Conservation (phyloP, 2,329 filamentous ascomycete species). For the Penicillium sp. region DNA sequence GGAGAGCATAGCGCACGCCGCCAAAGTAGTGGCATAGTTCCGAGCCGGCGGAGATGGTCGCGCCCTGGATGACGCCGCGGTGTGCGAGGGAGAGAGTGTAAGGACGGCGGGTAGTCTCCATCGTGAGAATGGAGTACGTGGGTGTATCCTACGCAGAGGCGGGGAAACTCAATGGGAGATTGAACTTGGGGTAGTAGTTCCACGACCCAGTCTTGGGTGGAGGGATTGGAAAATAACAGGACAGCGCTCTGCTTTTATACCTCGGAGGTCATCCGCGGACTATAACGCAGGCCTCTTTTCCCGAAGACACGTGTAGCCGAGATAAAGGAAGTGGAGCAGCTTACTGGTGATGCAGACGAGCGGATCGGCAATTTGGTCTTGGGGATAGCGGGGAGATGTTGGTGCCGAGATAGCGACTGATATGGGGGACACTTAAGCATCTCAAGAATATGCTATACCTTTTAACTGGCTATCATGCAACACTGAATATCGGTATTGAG, state of each 20-base stretch:
- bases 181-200: not conserved
- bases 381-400: not conserved
- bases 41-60: constrained; percentile 39
- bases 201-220: not conserved
- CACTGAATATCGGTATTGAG: too few relatives aligned
- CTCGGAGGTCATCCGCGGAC: constrained; percentile 7
- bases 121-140: constrained; percentile 4
- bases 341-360: constrained; percentile 16
- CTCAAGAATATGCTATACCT: too few relatives aligned
- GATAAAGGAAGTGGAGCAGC: constrained; percentile 8
- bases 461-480: too few relatives aligned
- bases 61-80: constrained; percentile 49
- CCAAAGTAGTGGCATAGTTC: constrained; percentile 52
- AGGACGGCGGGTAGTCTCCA: constrained; percentile 26
- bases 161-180: not conserved
- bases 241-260: constrained; percentile 2
- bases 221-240: not conserved
- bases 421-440: too few relatives aligned
- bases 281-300: not conserved
- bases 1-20: constrained; percentile 53
- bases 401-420: not conserved
- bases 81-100: constrained; percentile 27
- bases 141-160: not conserved
- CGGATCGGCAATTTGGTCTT: constrained; percentile 15
- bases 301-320: constrained; percentile 14